These are phyloP conservation scores for Penicillium sp. DNA, from an alignment of 2,329 filamentous ascomycete genomes.

Conservation along the genomic window DNA sequence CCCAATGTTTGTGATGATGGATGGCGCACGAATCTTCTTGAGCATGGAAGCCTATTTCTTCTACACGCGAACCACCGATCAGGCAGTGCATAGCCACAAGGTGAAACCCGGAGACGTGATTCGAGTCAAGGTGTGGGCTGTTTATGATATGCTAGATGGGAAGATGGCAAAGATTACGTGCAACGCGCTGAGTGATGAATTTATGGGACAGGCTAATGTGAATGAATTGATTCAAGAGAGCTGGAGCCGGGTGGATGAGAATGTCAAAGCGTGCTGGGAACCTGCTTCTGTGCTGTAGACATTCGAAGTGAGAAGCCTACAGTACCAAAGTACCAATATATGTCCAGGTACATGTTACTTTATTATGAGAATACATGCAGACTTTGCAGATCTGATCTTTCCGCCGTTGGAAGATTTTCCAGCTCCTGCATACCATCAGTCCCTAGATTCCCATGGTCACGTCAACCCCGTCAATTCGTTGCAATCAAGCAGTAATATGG, in stretches of 20 bases:
- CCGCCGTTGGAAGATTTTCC: too few species aligned
- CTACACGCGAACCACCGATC: slow-evolving; percentile 3
- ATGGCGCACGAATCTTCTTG: slow-evolving; percentile 3
- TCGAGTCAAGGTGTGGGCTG: slow-evolving; percentile 9
- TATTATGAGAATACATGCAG: too few species aligned
- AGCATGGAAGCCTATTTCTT: slow-evolving; percentile 11
- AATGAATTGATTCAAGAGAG: slow-evolving; percentile 2
- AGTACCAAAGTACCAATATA: too few species aligned
- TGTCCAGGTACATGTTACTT: too few species aligned
- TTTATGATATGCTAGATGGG: slow-evolving; percentile 6
- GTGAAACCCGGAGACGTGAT: slow-evolving; percentile 7
- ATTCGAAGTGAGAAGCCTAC: not conserved
- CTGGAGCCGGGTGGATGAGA: slow-evolving; percentile 5
- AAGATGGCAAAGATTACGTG: slow-evolving; percentile 6
- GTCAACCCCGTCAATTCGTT: too few species aligned
- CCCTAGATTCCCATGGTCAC: too few species aligned
- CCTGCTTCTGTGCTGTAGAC: not conserved
- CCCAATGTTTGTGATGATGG: slow-evolving; percentile 6
- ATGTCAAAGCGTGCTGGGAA: slow-evolving; percentile 1
- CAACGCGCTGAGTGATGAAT: slow-evolving; percentile 1
- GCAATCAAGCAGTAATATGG: too few species aligned
- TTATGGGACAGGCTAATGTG: slow-evolving; percentile 4
- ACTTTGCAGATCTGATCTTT: too few species aligned
- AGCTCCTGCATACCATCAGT: too few species aligned
- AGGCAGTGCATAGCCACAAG: slow-evolving; percentile 8